Base-by-base conservation (phyloP, 805 yeast genomes). In the Blastobotrys americana region DNA sequence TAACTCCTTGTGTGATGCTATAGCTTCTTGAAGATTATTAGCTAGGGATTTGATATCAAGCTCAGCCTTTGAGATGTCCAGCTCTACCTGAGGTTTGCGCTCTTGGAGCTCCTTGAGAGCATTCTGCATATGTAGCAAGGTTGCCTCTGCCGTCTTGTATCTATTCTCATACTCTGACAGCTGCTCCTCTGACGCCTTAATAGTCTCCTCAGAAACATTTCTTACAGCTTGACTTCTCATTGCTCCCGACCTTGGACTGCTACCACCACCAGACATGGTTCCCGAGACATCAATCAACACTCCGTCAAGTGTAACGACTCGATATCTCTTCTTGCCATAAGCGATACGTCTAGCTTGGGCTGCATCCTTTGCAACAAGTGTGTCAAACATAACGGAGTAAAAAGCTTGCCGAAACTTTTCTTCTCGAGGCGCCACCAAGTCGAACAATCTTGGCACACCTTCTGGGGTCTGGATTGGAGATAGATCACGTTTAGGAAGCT, bases 261-360 rank as follows among this genome's bases (percentile, higher is more conserved):
- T 69, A 43, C 97, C 98, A 65, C 99, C 99, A 55, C 99, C 99
- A 39, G 95, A 79, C 81, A 94, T 80, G 1, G 97, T 85, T 63
- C 99, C 99, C 2, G 95, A 84, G 13, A 82, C 78, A 56, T 89
- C 97, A 45, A 93, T 90, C 18, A 93, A 68, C 55, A 87, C 83
- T 19, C 99, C 99, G 61, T 85, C 95, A 5, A 88, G 61, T 0
- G 97, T 88, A 0, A 94, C 97, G 19, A 90, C 97, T 55, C 95
- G 75, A 73, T 77, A 84, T 55, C 97, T 70, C 53, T 71, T 78
- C 15, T 71, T 69, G 1, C 95, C 93, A 66, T 82, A 90, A 0
- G 98, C 97, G 23, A 90, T 93, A 34, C 73, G 67, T 51, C 86
- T 83, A 1, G 98, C 99, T 56, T 84, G 87, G 25, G 72, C 73